A percentile compares a stretch with the other conserved stretches of the same genome.
phyloP scores from a whole-genome alignment of 495 filamentous ascomycete species.

The Penicillium crystallinum region DNA sequence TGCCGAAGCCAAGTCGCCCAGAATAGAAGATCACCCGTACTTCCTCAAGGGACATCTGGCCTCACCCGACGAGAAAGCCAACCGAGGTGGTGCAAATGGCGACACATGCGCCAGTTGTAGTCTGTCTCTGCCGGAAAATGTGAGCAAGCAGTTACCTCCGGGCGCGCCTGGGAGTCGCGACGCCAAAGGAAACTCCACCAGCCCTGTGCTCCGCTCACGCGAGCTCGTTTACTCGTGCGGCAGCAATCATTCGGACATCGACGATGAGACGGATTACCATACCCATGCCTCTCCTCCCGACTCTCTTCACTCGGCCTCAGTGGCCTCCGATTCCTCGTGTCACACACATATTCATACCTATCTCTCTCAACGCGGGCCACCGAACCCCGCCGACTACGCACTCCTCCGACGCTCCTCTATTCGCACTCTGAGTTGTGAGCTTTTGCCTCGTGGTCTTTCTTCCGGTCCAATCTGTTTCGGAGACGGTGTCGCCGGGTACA shows the following conservation, averaged over 20 bases:
- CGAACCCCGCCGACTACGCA: conserved; percentile 71
- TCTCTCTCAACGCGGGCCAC: conserved; percentile 75
- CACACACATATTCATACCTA: conserved; percentile 85
- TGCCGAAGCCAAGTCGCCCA: conserved; percentile 21
- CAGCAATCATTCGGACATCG: conserved; percentile 34
- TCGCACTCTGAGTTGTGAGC: conserved; percentile 80
- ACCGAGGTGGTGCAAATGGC: conserved; percentile 34
- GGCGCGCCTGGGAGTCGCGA: conserved; percentile 49
- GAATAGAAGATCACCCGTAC: conserved; percentile 44
- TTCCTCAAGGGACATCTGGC: conserved; percentile 35
- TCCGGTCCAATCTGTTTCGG: conserved; percentile 84
- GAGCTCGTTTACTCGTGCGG: conserved; percentile 46
- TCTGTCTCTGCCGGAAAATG: conserved; percentile 49
- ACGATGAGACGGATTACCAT: conserved; percentile 37
- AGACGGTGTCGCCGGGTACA: conserved; percentile 75
- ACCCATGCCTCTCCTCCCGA: conserved; percentile 38
- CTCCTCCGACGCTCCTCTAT: conserved; percentile 80
- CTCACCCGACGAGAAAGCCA: conserved; percentile 29
- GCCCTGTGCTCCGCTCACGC: conserved; percentile 53
- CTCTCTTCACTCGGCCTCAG: conserved; percentile 41
- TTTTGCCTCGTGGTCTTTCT: conserved; percentile 68
- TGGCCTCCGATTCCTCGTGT: conserved; percentile 43
- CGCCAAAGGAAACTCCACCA: conserved; percentile 47
- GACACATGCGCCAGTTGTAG: conserved; percentile 57
- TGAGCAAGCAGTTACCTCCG: conserved; percentile 49